Evolutionary conservation across 73 alveolate genomes (phyloP).

Genomic region (Paramecium primaurelia): DNA sequence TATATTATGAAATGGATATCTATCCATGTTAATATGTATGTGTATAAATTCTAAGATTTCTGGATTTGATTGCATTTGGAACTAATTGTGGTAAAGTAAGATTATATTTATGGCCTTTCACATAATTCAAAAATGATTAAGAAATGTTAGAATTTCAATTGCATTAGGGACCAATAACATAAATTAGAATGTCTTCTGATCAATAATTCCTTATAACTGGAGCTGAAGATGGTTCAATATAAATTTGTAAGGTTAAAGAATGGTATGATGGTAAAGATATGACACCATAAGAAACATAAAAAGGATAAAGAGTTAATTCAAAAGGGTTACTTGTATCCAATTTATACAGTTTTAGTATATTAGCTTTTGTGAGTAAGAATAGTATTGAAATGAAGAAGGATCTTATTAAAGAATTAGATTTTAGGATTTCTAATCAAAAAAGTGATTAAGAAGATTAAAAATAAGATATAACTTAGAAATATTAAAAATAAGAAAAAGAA

Average conservation of each 20-base stretch:
- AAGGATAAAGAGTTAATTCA: not conserved
- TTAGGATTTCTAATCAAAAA: conserved; percentile 48
- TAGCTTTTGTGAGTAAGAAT: conserved; percentile 37
- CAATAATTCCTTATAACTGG: conserved; percentile 36
- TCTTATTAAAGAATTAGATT: conserved; percentile 45
- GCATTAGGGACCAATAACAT: conserved; percentile 48
- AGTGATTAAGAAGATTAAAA: conserved; percentile 55
- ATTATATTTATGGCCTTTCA: conserved; percentile 56
- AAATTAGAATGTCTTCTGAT: not conserved
- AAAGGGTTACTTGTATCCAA: not conserved
- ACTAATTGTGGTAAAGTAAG: conserved; percentile 58
- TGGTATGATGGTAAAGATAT: conserved; percentile 55
- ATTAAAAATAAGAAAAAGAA: not conserved
- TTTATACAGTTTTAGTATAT: conserved; percentile 26
- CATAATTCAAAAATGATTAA: conserved; percentile 5
- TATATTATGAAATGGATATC: conserved; percentile 44
- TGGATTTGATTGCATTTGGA: conserved; percentile 53
- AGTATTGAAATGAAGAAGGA: conserved; percentile 46
- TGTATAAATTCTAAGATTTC: not conserved
- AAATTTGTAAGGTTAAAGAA: not conserved
- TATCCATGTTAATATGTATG: conserved; percentile 40
- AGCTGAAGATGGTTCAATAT: conserved; percentile 48
- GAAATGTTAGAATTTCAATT: conserved; percentile 32
- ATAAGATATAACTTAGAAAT: conserved; percentile 24
- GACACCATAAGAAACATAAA: not conserved